Evolutionary conservation across 805 yeast genomes (phyloP).

Genomic region (Saitoella complicata): DNA sequence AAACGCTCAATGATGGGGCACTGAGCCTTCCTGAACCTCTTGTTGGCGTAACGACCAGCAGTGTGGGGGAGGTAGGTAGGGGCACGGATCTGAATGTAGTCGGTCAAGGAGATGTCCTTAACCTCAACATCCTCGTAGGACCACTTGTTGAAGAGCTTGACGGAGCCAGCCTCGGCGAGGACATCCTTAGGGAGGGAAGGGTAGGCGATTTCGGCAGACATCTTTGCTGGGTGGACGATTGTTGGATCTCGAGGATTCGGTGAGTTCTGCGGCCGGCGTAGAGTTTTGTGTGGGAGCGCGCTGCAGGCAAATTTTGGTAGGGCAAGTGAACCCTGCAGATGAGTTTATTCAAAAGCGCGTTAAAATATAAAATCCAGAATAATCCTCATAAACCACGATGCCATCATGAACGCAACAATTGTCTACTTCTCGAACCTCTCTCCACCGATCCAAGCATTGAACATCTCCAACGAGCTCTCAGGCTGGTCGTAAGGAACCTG

Average conservation of each 20-base stretch:
- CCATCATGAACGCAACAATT: too few species aligned
- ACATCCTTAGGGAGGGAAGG: slow-evolving; percentile 94
- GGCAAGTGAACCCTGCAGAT: too few species aligned
- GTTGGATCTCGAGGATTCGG: too few species aligned
- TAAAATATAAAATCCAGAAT: too few species aligned
- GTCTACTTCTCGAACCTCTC: too few species aligned
- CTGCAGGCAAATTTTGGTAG: too few species aligned
- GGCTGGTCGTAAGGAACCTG: slow-evolving; percentile 70
- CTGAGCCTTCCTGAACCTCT: slow-evolving; percentile 99
- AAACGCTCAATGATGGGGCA: slow-evolving; percentile 98
- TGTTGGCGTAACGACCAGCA: slow-evolving; percentile 98
- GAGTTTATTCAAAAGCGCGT: too few species aligned
- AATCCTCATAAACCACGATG: too few species aligned
- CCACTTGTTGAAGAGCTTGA: slow-evolving; percentile 99
- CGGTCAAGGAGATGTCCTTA: slow-evolving; percentile 94
- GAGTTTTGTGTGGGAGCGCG: too few species aligned
- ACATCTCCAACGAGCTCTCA: slow-evolving; percentile 56
- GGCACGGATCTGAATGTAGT: slow-evolving; percentile 93
- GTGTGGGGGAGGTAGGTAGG: slow-evolving; percentile 98
- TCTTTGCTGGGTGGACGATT: too few species aligned
- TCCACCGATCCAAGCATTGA: slow-evolving; percentile 71
- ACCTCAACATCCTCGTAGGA: slow-evolving; percentile 94
- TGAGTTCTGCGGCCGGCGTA: too few species aligned
- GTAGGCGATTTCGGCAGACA: slow-evolving; percentile 20
- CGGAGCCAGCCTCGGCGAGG: slow-evolving; percentile 88